These are phyloP conservation scores for Citrullus amarus DNA, from an alignment of 306 rosid species.

Conservation along the genomic window DNA sequence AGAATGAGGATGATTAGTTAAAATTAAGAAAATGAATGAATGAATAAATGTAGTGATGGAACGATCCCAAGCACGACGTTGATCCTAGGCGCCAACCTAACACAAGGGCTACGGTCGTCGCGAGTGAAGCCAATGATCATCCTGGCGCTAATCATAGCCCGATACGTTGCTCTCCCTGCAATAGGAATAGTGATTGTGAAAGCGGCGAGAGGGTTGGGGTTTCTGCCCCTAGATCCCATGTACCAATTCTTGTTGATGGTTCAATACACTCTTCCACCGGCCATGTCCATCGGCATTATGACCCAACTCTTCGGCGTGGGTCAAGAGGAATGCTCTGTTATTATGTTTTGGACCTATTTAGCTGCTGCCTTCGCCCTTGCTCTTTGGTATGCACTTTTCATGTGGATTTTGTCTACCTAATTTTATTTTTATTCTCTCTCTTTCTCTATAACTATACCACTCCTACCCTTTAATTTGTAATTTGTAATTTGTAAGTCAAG, in stretches of 20 bases:
- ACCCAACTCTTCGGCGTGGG: conserved; percentile 67
- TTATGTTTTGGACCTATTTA: conserved; percentile 63
- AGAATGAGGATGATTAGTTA: too few relatives aligned
- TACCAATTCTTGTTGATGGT: conserved; percentile 53
- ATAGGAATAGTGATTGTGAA: conserved; percentile 58
- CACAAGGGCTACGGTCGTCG: conserved; percentile 62
- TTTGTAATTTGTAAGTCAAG: too few relatives aligned
- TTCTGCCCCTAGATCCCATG: conserved; percentile 57
- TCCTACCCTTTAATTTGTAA: too few relatives aligned
- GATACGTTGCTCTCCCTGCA: conserved; percentile 37
- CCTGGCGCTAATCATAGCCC: conserved; percentile 22
- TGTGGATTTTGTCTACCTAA: conserved; percentile 32
- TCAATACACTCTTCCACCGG: conserved; percentile 87
- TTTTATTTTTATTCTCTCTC: too few relatives aligned
- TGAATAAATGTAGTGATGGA: conserved; percentile 36
- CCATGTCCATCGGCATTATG: conserved; percentile 82
- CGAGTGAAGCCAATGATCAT: conserved; percentile 25
- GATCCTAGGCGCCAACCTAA: conserved; percentile 78
- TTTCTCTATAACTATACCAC: too few relatives aligned
- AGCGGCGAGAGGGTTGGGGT: conserved; percentile 35
- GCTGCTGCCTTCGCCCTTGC: conserved; percentile 58
- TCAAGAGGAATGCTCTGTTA: conserved; percentile 76
- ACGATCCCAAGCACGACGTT: conserved; percentile 84
- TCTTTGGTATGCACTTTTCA: conserved; percentile 62
- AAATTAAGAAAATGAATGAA: too few relatives aligned